Evolutionary conservation across 108 stramenopile genomes (phyloP).

Genomic region (Aurantiochytrium sp.): DNA sequence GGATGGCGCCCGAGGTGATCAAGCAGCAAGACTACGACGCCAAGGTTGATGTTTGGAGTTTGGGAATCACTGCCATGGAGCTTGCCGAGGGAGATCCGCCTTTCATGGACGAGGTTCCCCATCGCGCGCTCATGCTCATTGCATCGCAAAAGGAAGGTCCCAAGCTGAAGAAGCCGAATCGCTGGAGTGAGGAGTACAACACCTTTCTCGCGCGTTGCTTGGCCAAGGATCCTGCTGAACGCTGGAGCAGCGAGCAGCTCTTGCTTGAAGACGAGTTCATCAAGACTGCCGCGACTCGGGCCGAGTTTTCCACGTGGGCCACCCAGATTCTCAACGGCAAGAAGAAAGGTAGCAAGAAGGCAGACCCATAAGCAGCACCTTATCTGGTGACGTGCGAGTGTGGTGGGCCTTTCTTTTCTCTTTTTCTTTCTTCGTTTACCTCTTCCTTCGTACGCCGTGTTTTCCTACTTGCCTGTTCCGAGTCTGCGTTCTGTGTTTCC

Average conservation of each 20-base stretch:
- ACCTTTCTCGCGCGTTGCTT: conserved; percentile 50
- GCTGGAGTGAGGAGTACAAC: conserved; percentile 45
- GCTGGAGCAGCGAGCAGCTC: conserved; percentile 53
- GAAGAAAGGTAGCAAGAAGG: conserved; percentile 5
- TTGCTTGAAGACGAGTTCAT: conserved; percentile 55
- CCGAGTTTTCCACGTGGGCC: conserved; percentile 36
- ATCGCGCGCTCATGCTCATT: conserved; percentile 56
- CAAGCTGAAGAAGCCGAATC: conserved; percentile 31
- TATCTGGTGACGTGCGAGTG: too few species aligned
- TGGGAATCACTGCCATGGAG: conserved; percentile 60
- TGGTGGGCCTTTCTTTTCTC: too few species aligned
- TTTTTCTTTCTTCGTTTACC: too few species aligned
- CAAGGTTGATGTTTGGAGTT: conserved; percentile 60
- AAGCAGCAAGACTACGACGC: conserved; percentile 50
- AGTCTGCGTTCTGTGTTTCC: too few species aligned
- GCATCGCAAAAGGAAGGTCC: conserved; percentile 50
- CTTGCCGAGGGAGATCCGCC: conserved; percentile 65
- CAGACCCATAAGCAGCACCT: background rate
- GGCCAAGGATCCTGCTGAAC: conserved; percentile 30
- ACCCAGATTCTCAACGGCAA: background rate
- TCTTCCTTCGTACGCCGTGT: too few species aligned
- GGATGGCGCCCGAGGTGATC: conserved; percentile 67
- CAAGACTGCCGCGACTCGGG: conserved; percentile 37
- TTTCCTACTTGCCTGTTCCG: too few species aligned
- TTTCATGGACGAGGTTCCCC: conserved; percentile 52